Evolutionary conservation across 2,329 filamentous ascomycete species (phyloP).

Genomic region (Tothia fuscella): DNA sequence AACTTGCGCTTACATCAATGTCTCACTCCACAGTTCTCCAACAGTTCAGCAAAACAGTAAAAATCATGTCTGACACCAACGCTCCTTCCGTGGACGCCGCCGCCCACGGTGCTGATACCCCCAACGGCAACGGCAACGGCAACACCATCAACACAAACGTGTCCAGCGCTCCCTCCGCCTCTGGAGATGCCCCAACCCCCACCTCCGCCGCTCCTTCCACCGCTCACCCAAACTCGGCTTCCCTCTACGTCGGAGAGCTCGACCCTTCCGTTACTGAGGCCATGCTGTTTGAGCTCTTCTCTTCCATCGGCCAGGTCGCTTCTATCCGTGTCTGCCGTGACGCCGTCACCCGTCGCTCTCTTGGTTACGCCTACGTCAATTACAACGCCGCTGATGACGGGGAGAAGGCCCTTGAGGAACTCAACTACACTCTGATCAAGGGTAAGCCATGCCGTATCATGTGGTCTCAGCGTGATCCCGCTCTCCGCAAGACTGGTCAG

Average conservation of each 20-base stretch:
- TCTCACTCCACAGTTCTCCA: neutral
- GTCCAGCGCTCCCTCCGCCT: constrained; percentile 45
- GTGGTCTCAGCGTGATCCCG: constrained; percentile 99
- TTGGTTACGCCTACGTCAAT: constrained; percentile 99
- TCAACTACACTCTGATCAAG: constrained; percentile 99
- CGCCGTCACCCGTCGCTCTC: constrained; percentile 93
- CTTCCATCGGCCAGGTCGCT: constrained; percentile 94
- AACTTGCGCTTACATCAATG: neutral
- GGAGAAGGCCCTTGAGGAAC: constrained; percentile 95
- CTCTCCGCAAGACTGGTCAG: constrained; percentile 96
- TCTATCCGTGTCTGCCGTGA: constrained; percentile 99
- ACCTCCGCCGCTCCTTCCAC: constrained; percentile 56
- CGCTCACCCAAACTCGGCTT: constrained; percentile 86
- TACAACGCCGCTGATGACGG: constrained; percentile 96
- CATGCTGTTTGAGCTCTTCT: constrained; percentile 99
- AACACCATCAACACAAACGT: constrained; percentile 63
- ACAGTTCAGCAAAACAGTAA: neutral
- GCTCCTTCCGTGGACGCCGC: neutral
- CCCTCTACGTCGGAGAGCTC: constrained; percentile 97
- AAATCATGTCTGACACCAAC: constrained; percentile 25
- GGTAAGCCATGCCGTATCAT: constrained; percentile 98
- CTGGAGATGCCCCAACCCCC: constrained; percentile 57
- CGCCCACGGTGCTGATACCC: constrained; percentile 44
- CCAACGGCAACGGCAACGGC: constrained; percentile 51
- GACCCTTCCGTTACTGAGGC: constrained; percentile 96